Evolutionary conservation across 1,284 basidiomycete genomes (phyloP).

Genomic region (Pisolithus thermaeus): DNA sequence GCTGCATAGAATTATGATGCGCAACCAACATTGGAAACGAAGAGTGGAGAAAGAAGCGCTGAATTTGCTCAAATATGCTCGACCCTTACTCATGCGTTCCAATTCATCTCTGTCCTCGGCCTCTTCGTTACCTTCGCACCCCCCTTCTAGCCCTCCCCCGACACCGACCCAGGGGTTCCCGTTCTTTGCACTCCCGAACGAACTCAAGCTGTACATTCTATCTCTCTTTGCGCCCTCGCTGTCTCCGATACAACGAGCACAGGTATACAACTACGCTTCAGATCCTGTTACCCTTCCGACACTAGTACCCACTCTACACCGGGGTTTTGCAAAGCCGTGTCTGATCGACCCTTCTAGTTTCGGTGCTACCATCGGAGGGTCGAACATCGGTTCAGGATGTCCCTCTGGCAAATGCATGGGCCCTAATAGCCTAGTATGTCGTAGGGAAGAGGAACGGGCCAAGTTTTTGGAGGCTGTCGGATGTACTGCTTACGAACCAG

Average conservation of each 20-base stretch:
- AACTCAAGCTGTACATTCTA: conserved; percentile 55
- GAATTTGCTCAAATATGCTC: conserved; percentile 44
- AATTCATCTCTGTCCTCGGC: conserved; percentile 6
- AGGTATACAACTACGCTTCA: conserved; percentile 52
- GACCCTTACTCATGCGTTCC: conserved; percentile 41
- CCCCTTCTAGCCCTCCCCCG: conserved; percentile 15
- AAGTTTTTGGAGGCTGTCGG: conserved; percentile 41
- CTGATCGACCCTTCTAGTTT: conserved; percentile 32
- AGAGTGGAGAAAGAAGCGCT: conserved; percentile 46
- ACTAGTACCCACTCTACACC: conserved; percentile 32
- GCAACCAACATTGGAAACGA: conserved; percentile 45
- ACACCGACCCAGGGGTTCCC: conserved; percentile 25
- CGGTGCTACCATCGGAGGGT: conserved; percentile 9
- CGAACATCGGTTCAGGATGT: conserved; percentile 14
- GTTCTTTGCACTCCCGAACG: conserved; percentile 47
- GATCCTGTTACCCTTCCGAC: conserved; percentile 50
- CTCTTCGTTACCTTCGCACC: conserved; percentile 2
- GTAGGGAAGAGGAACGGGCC: conserved; percentile 36
- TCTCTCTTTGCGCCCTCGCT: conserved; percentile 54
- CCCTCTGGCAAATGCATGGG: conserved; percentile 32
- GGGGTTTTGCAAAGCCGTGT: conserved; percentile 17
- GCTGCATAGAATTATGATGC: conserved; percentile 37
- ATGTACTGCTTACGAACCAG: conserved; percentile 44
- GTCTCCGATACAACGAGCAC: conserved; percentile 49
- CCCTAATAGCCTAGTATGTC: conserved; percentile 33